Evolutionary conservation across 164 flowering plant species (phyloP), one percentile per base, ranked within the genome.

Genomic region (Tetrastigma voinierianum): DNA sequence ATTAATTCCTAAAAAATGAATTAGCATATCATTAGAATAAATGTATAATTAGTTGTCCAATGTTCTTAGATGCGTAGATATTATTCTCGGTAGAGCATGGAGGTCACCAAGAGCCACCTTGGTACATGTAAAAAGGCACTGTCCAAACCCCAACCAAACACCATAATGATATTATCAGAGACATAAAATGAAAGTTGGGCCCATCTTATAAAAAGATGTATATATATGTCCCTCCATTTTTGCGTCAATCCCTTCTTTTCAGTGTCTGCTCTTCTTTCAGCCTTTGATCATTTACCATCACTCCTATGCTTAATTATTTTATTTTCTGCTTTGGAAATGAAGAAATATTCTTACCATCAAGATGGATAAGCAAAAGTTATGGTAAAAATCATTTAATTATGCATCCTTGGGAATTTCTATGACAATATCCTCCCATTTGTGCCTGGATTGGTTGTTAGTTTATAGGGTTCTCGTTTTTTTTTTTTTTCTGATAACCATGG

Each of bases 201-300:
- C 72, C 73, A 51, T 63, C 23, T 57, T 51, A 4, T 60, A 71
- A 53, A 65, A 60, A 53, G n/a, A n/a, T n/a, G n/a, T n/a, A n/a
- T n/a, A 4, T 7, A 3, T 2, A 32, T 66, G 74, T 66, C 70
- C 56, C 61, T 4, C 49, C 16, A 56, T 18, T 53, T 53, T 46
- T 53, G 63, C 49, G 66, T 72, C 67, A 56, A 55, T 46, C 46
- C 17, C 14, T 46, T 47, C 66, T 66, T 66, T 72, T 66, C 74
- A 66, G 51, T 46, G 70, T 48, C 65, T 65, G 53, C 32, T 21
- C 55, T 11, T 57, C 17, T 57, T 25, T 32, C 19, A 32, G 32
- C 45, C 44, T 57, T 40, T 55, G 59, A 55, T 55, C 59, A 19
- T 3, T 32, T 32, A 32, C 6, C 40, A 32, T 32, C 40, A 32